Evolutionary conservation across 768 basidiomycete genomes (phyloP), one percentile per base, ranked within the genome.

Genomic region (Rhodosporidiobolus sp.): DNA sequence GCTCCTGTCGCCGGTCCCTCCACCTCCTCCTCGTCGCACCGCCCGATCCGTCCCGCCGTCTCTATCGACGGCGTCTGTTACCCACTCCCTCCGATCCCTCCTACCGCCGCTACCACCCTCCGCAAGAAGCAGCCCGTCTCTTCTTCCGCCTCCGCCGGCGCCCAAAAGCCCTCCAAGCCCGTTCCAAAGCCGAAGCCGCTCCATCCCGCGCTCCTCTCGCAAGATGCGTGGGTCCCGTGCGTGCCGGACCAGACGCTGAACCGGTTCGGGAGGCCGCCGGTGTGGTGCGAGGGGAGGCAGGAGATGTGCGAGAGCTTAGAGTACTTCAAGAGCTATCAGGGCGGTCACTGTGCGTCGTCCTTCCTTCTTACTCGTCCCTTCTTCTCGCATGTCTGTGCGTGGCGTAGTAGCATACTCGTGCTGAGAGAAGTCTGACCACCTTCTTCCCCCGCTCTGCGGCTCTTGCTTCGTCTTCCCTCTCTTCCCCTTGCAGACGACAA

Each of bases 261-360:
- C 20, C 4, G 8, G 28, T 56, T 35, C 19, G 61, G 70, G 4
- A 22, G 65, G 22, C 70, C 70, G 46, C 70, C 70, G 3, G 32
- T 72, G 6, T 72, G 70, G 70, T 32, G 45, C 17, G 60, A 59
- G 62, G 65, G 70, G 0, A 35, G 74, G 26, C 74, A 75, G 57
- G 74, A 75, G 59, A 45, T 75, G 28, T 75, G 74, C 66, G 74
- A 75, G 61, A 60, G 48, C 10, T 28, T 75, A 0, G 53, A 60
- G 10, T 75, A 75, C 50, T 75, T 54, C 67, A 58, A 63, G 34
- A n/a, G 49, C 0, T 75, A 72, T 10, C 74, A 75, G 53, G 74
- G 74, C n/a, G 74, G 74, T 1, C 74, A 75, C 26, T 75, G 67
- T 69, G 46, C 28, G 54, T 62, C 30, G 20, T 38, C 48, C 16